Conservation (phyloP, 2,329 filamentous ascomycete species). For the Pyrenophora seminiperda region DNA sequence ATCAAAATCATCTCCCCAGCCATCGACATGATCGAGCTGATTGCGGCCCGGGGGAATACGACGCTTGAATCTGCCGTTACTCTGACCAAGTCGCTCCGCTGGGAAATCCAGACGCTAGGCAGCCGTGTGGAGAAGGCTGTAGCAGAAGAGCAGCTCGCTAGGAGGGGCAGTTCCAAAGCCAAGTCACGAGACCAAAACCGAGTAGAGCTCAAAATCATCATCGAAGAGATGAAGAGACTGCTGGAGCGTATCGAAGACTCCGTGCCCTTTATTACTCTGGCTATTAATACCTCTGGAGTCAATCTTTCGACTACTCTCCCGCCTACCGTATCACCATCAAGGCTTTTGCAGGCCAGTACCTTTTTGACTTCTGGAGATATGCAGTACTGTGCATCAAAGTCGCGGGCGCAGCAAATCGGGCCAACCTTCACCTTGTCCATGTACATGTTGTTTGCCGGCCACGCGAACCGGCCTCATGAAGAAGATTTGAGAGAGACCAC, state of each 20-base stretch:
- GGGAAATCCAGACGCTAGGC: constrained; percentile 81
- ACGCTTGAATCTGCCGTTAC: constrained; percentile 83
- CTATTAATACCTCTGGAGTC: constrained; percentile 91
- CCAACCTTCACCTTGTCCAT: constrained; percentile 84
- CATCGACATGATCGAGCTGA: constrained; percentile 90
- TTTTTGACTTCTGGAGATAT: constrained; percentile 86
- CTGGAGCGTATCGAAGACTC: constrained; percentile 84
- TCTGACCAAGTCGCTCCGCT: constrained; percentile 80
- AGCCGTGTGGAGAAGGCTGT: constrained; percentile 74
- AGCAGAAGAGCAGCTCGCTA: constrained; percentile 62
- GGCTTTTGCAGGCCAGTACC: constrained; percentile 89
- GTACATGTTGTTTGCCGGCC: constrained; percentile 92
- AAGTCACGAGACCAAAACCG: constrained; percentile 63
- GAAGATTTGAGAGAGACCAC: constrained; percentile 68
- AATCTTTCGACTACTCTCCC: constrained; percentile 81
- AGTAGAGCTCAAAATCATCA: constrained; percentile 70
- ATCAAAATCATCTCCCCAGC: constrained; percentile 91
- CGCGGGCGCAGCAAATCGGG: constrained; percentile 76
- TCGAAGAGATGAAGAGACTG: constrained; percentile 74
- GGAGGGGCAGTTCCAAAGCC: constrained; percentile 52
- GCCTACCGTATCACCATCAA: constrained; percentile 83
- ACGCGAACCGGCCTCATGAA: constrained; percentile 64
- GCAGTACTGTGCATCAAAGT: constrained; percentile 72
- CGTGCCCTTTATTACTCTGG: constrained; percentile 88
- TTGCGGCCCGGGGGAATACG: constrained; percentile 76